These are phyloP conservation scores for Penicillium canariense DNA, from an alignment of 495 filamentous ascomycete genomes.

Conservation along the genomic window DNA sequence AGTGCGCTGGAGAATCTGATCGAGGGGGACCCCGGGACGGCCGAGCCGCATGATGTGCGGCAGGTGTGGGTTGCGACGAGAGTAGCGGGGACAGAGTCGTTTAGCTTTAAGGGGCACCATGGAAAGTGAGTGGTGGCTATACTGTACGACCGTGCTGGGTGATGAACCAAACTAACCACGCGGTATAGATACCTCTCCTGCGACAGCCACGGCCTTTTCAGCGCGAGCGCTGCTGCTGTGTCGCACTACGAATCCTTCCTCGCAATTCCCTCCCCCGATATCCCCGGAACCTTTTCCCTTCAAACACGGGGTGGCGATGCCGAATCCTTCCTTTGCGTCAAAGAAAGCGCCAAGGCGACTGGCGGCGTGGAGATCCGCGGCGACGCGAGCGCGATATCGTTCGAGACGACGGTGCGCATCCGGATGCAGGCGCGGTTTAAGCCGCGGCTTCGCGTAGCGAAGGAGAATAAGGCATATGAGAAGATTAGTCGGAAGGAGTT, in stretches of 20 bases:
- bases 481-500: conserved; percentile 87
- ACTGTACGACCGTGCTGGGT: background rate
- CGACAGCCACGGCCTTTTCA: conserved; percentile 77
- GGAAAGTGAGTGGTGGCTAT: conserved; percentile 58
- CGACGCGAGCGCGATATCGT: conserved; percentile 67
- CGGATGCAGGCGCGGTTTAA: conserved; percentile 96
- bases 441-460: conserved; percentile 70
- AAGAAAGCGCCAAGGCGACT: conserved; percentile 41
- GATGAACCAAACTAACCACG: background rate
- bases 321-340: conserved; percentile 53
- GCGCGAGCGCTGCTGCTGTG: conserved; percentile 75
- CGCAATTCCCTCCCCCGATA: conserved; percentile 61
- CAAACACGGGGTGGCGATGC: conserved; percentile 55
- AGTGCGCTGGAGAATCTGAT: conserved; percentile 78
- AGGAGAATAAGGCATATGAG: conserved; percentile 74
- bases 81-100: conserved; percentile 75
- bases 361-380: conserved; percentile 64
- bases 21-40: conserved; percentile 70
- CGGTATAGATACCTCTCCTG: conserved; percentile 65
- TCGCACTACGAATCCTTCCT: conserved; percentile 77
- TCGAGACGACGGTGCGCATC: conserved; percentile 75
- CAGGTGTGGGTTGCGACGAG: conserved; percentile 92
- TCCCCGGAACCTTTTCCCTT: conserved; percentile 64
- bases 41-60: conserved; percentile 90
- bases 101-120: conserved; percentile 84